Base-by-base conservation (phyloP, 345 rosid species). In the Barbarea vulgaris region DNA sequence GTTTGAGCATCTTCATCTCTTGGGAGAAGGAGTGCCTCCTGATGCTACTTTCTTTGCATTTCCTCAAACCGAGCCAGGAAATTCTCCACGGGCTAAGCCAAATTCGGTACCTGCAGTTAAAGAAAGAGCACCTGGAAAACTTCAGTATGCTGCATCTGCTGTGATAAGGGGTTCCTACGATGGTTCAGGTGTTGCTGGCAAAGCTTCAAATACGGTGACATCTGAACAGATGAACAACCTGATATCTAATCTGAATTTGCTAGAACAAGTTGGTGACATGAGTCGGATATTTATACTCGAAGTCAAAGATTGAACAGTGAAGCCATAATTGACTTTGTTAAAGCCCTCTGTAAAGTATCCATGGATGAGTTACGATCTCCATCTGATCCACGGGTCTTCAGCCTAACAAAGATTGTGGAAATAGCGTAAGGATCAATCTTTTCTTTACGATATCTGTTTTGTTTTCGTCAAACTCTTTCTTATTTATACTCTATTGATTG, bases 1-100 rank as follows among this genome's bases (percentile, higher is more conserved):
- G 81, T 93, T 96, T 80, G 99, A 96, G 77, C 99, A 96, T 83
- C 88, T 96, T 42, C 97, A 91, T 87, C 98, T 96, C 55, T 82
- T 96, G 87, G 99, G 99, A 61, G 98, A 93, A 83, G 99, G 99
- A 81, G 96, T 97, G 61, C 99, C 97, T 72, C 96, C 97, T 67
- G 99, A 93, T 75, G 98, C 99, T 57, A 89, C 99, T 7, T 96
- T 96, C 83, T 96, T 96, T 75, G 84, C 91, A 25, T 96, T 89
- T 76, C 91, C 89, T 75, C 97, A 93, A 81, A 87, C 84, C 67
- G 97, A 91, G 64, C 77, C 97, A 10, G 98, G 86, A 67, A 92
- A 92, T 80, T 85, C 96, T 72, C 94, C 94, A 80, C 89, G 77
- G 79, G 46, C 86, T 1, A 96, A 88, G 85, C 72, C 96, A 72